Evolutionary conservation across 257 asterid species (phyloP).

Genomic region (Avicennia marina): DNA sequence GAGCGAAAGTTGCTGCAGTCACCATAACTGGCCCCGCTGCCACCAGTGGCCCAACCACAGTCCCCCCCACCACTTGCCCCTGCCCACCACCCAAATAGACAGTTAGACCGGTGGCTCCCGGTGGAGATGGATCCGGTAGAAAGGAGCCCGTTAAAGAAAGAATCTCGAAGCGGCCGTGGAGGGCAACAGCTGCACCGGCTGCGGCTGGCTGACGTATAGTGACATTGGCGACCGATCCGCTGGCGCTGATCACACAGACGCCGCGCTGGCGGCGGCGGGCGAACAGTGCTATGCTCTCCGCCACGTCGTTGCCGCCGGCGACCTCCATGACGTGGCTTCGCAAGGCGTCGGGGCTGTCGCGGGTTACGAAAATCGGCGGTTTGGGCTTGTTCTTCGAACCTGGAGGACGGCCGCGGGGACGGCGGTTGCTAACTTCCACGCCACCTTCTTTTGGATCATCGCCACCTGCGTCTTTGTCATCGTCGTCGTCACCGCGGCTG

Average conservation of each 20-base stretch:
- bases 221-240: conserved; percentile 56
- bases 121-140: conserved; percentile 55
- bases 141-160: conserved; percentile 54
- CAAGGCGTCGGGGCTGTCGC: conserved; percentile 63
- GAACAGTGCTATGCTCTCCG: conserved; percentile 52
- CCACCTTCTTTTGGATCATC: no score
- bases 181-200: conserved; percentile 37
- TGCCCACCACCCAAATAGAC: conserved; percentile 57
- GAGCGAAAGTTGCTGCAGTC: conserved; percentile 54
- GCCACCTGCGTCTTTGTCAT: no score
- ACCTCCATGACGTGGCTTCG: conserved; percentile 71
- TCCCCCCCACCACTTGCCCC: conserved; percentile 68
- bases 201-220: conserved; percentile 53
- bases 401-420: no score
- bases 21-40: no score
- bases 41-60: conserved; percentile 58
- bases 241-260: conserved; percentile 55
- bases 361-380: conserved; percentile 53
- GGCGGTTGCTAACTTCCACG: no score
- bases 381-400: no score
- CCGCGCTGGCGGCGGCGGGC: conserved; percentile 66
- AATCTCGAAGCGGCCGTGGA: conserved; percentile 59
- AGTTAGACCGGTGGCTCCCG: no score
- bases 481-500: no score
- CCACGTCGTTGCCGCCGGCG: conserved; percentile 54